phyloP scores from a whole-genome alignment of 495 filamentous ascomycete genomes.

The Podospora sp. region DNA sequence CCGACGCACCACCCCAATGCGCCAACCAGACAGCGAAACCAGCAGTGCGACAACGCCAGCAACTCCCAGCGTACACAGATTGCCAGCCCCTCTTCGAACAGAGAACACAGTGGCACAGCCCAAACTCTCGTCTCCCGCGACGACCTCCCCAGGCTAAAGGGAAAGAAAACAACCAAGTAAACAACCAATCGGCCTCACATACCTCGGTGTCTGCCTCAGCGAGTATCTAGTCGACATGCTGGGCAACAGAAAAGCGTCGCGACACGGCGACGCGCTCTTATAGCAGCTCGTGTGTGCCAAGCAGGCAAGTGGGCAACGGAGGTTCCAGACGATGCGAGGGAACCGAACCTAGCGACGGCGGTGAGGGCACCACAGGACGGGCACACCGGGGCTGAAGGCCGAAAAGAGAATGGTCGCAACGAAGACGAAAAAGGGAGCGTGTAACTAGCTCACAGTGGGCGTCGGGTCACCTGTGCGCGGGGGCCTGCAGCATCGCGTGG shows the following conservation, averaged over 20 bases:
- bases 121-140: background rate
- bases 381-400: conserved; percentile 1
- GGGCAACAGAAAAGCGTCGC: conserved; percentile 20
- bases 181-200: conserved; percentile 23
- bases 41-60: background rate
- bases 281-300: conserved; percentile 16
- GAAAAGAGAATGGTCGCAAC: background rate
- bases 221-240: conserved; percentile 46
- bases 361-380: background rate
- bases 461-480: background rate
- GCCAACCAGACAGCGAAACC: background rate
- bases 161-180: background rate
- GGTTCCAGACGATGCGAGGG: conserved; percentile 1
- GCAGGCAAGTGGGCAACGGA: background rate
- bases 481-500: background rate
- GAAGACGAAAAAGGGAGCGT: background rate
- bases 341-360: background rate
- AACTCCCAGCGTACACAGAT: too few species aligned
- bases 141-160: background rate
- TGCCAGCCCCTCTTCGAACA: too few species aligned
- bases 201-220: conserved; percentile 56
- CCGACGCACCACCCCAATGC: too few species aligned
- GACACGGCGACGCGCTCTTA: conserved; percentile 23
- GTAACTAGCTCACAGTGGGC: background rate
- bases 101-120: too few species aligned